A percentile compares a stretch with the other conserved stretches of the same genome.
phyloP scores from a whole-genome alignment of 1,284 basidiomycete genomes.

The Mycosarcoma mackinlayi region DNA sequence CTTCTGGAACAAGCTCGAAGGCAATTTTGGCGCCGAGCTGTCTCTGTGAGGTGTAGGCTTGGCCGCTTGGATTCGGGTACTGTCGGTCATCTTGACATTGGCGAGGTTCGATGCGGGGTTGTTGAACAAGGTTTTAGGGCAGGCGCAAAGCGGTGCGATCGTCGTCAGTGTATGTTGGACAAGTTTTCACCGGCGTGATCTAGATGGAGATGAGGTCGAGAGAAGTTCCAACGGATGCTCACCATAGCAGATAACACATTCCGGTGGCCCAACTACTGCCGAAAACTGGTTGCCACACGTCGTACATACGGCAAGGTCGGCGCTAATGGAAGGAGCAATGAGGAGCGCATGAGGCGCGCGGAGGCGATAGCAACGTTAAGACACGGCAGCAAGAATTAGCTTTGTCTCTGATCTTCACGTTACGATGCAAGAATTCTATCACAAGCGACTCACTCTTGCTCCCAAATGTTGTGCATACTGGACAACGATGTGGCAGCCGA shows the following conservation, averaged over 20 bases:
- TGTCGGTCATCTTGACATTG: conserved; percentile 28
- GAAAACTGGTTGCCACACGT: conserved; percentile 38
- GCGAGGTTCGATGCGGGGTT: background rate
- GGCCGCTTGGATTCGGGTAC: conserved; percentile 29
- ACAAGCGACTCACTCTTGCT: conserved; percentile 30
- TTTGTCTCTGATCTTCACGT: background rate
- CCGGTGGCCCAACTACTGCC: conserved; percentile 14
- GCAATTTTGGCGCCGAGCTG: conserved; percentile 24
- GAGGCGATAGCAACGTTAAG: background rate
- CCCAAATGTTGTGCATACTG: conserved; percentile 21
- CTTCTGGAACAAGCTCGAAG: conserved; percentile 29
- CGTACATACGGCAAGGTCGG: conserved; percentile 39
- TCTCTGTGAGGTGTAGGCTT: conserved; percentile 26
- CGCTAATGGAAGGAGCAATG: conserved; percentile 3
- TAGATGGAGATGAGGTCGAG: background rate
- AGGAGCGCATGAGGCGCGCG: background rate
- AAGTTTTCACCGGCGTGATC: background rate
- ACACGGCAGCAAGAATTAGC: conserved; percentile 2
- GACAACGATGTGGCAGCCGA: background rate
- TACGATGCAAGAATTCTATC: background rate
- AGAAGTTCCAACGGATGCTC: too few species aligned
- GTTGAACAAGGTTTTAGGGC: too few species aligned
- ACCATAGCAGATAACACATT: conserved; percentile 40
- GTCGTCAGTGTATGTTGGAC: background rate
- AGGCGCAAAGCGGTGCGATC: background rate